Percentiles rank a stretch among this genome's conserved stretches.
Evolutionary conservation across 1,284 basidiomycete species (phyloP).

Genomic region (Neotropicomus parvogracilis): DNA sequence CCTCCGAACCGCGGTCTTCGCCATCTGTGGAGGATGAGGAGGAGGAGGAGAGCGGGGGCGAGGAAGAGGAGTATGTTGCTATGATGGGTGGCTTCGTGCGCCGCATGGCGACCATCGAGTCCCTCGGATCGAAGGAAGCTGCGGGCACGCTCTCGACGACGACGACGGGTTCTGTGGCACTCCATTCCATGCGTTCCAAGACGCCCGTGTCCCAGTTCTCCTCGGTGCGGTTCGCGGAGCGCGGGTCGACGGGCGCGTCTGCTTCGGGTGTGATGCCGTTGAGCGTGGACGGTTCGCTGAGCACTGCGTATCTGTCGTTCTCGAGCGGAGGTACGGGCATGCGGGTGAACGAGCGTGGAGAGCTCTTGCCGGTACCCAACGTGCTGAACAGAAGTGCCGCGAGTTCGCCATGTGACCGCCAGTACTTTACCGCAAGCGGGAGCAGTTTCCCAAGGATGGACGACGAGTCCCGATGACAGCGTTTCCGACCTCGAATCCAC

Average conservation of each 20-base stretch:
- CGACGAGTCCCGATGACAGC: constrained; percentile 9
- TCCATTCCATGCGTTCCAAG: constrained; percentile 17
- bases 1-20: constrained; percentile 19
- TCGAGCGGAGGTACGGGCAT: constrained; percentile 23
- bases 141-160: constrained; percentile 16
- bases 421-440: constrained; percentile 19
- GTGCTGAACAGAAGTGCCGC: constrained; percentile 3
- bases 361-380: constrained; percentile 17
- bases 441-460: constrained; percentile 9
- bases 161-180: constrained; percentile 20
- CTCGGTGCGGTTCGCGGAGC: constrained; percentile 23
- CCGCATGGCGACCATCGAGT: constrained; percentile 78
- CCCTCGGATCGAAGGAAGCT: constrained; percentile 58
- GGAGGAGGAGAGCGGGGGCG: constrained; percentile 26
- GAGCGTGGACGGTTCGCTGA: constrained; percentile 16
- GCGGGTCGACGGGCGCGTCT: constrained; percentile 14
- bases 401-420: constrained; percentile 11
- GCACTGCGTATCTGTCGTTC: constrained; percentile 28
- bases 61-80: constrained; percentile 48
- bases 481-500: not conserved
- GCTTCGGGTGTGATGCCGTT: constrained; percentile 5
- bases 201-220: constrained; percentile 25
- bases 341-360: constrained; percentile 30
- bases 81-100: constrained; percentile 59
- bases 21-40: constrained; percentile 25